These are phyloP conservation scores for Hibiscus syriacus DNA, from an alignment of 345 rosid genomes.

Conservation along the genomic window DNA sequence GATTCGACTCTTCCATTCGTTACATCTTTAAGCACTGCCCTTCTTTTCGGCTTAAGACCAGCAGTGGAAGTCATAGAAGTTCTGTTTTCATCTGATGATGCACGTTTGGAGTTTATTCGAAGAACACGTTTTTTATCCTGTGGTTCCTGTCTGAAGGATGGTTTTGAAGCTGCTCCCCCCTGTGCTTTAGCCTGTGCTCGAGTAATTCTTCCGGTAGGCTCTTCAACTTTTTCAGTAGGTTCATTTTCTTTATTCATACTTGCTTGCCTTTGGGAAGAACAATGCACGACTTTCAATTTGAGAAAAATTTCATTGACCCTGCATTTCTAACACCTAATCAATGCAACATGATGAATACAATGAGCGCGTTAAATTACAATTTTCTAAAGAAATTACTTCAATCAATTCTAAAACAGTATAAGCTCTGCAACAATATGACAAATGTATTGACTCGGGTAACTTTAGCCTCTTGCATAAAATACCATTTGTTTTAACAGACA, in stretches of 20 bases:
- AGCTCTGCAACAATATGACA: neutral
- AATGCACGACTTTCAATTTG: conserved; percentile 22
- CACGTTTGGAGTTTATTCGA: conserved; percentile 32
- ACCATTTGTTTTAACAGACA: too few species aligned
- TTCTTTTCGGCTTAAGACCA: conserved; percentile 54
- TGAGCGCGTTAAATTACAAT: neutral
- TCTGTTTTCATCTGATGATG: conserved; percentile 41
- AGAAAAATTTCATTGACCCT: conserved; percentile 40
- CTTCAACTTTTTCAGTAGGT: conserved; percentile 30
- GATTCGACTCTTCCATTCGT: conserved; percentile 37
- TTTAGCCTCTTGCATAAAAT: neutral
- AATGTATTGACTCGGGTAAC: neutral
- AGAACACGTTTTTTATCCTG: conserved; percentile 42
- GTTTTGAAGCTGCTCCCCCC: conserved; percentile 42
- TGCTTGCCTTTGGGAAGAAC: conserved; percentile 34
- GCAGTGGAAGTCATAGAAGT: conserved; percentile 24
- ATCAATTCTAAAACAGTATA: neutral
- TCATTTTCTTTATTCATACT: conserved; percentile 57
- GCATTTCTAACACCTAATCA: conserved; percentile 16
- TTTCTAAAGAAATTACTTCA: neutral
- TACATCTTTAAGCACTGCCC: conserved; percentile 76
- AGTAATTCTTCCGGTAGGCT: conserved; percentile 43
- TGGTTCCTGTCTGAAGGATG: conserved; percentile 60
- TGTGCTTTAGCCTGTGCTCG: conserved; percentile 64
- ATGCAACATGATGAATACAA: neutral